Conservation (phyloP, 148 eudicot genomes). For the Camellia lanceoleosa region DNA sequence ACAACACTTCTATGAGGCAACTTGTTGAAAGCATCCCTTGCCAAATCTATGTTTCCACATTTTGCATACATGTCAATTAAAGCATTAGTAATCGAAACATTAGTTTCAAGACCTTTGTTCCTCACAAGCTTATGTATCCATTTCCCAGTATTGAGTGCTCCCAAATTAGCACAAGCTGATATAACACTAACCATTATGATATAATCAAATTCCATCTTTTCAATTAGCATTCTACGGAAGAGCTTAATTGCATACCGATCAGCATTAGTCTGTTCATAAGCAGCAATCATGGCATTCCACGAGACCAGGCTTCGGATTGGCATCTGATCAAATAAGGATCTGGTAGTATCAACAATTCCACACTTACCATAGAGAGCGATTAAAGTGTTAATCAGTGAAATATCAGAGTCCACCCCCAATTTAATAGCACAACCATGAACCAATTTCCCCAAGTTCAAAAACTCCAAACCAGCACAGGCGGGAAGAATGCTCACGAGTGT, state of each 20-base stretch:
- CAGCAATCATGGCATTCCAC: constrained; percentile 35
- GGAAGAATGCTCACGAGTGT: constrained; percentile 22
- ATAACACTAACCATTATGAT: constrained; percentile 28
- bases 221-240: constrained; percentile 17
- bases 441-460: constrained; percentile 18
- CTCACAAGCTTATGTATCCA: constrained; percentile 26
- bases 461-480: constrained; percentile 24
- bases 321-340: constrained; percentile 23
- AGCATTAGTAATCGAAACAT: constrained; percentile 25
- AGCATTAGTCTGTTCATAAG: constrained; percentile 24
- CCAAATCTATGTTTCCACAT: constrained; percentile 23
- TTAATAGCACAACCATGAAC: constrained; percentile 17
- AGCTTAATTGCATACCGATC: constrained; percentile 18
- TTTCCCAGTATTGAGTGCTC: constrained; percentile 23
- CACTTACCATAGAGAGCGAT: constrained; percentile 21
- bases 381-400: constrained; percentile 13
- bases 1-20: constrained; percentile 25
- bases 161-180: constrained; percentile 26
- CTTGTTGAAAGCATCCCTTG: constrained; percentile 18
- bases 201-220: constrained; percentile 16
- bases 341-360: constrained; percentile 19
- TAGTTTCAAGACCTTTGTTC: constrained; percentile 25
- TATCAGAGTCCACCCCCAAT: constrained; percentile 10
- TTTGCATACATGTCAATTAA: constrained; percentile 27
- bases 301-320: constrained; percentile 23